These are phyloP conservation scores for Dimargaris cristalligena DNA, from an alignment of 192 early-diverging fungal genomes.

Conservation along the genomic window DNA sequence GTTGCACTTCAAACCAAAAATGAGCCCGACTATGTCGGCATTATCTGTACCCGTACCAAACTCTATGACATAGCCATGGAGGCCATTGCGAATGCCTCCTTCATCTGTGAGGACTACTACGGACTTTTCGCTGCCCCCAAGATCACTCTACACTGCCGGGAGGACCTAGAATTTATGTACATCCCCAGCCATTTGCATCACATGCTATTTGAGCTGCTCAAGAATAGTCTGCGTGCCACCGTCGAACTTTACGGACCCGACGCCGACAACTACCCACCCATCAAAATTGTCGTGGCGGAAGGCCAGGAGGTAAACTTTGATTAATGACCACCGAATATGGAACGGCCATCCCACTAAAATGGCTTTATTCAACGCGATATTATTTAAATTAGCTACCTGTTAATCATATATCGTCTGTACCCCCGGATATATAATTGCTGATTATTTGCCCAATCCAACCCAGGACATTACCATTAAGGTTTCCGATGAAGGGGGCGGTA, in stretches of 20 bases:
- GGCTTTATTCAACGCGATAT: too few species aligned
- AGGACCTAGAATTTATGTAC: slow-evolving; percentile 87
- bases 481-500: slow-evolving; percentile 89
- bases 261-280: slow-evolving; percentile 74
- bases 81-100: slow-evolving; percentile 77
- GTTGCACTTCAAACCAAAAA: slow-evolving; percentile 43
- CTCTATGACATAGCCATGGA: slow-evolving; percentile 68
- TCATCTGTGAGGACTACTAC: slow-evolving; percentile 83
- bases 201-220: slow-evolving; percentile 94
- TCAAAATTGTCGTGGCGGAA: slow-evolving; percentile 80
- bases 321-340: slow-evolving; percentile 17
- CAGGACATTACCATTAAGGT: slow-evolving; percentile 96
- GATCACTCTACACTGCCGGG: slow-evolving; percentile 52
- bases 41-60: slow-evolving; percentile 82
- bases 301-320: slow-evolving; percentile 42
- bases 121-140: slow-evolving; percentile 65
- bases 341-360: too few species aligned
- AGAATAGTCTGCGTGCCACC: slow-evolving; percentile 89
- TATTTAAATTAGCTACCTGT: too few species aligned
- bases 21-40: slow-evolving; percentile 71
- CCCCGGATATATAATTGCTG: too few species aligned
- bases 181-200: slow-evolving; percentile 90
- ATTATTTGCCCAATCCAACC: too few species aligned
- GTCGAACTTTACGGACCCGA: slow-evolving; percentile 81
- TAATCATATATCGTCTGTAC: too few species aligned